These are phyloP conservation scores for Begonia loranthoides DNA, from an alignment of 306 rosid genomes.

Conservation along the genomic window DNA sequence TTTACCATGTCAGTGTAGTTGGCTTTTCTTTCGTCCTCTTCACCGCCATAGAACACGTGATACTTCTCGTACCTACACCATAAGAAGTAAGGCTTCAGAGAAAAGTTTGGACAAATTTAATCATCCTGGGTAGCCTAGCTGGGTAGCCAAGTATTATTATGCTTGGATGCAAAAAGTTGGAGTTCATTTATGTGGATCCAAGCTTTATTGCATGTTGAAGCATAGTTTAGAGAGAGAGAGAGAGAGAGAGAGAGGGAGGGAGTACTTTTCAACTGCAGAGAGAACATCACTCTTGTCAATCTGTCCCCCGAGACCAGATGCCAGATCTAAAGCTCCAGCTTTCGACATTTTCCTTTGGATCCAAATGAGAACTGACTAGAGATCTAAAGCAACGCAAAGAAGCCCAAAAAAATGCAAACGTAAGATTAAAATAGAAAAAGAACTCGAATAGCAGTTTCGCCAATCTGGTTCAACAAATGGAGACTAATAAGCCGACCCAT, in stretches of 20 bases:
- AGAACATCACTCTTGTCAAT: conserved; percentile 52
- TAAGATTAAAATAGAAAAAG: no score
- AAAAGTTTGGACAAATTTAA: background rate
- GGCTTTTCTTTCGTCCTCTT: conserved; percentile 72
- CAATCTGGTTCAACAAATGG: no score
- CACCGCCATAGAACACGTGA: conserved; percentile 74
- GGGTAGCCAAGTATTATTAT: no score
- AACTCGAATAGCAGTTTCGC: no score
- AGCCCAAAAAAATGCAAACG: no score
- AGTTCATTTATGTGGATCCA: no score
- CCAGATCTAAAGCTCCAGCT: conserved; percentile 70
- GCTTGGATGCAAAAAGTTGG: no score
- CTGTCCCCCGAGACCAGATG: conserved; percentile 80
- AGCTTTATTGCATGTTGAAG: no score
- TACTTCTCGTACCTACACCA: conserved; percentile 89
- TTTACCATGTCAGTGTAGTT: conserved; percentile 87
- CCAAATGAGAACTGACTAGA: background rate
- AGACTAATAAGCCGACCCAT: no score
- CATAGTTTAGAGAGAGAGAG: background rate
- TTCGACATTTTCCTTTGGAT: conserved; percentile 17
- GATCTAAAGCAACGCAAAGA: no score
- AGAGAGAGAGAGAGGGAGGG: background rate
- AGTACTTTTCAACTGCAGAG: conserved; percentile 64
- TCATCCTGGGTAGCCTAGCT: no score
- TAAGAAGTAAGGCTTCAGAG: conserved; percentile 3